Conservation (phyloP, 441 rosid genomes). For the Mallotus repandus region DNA sequence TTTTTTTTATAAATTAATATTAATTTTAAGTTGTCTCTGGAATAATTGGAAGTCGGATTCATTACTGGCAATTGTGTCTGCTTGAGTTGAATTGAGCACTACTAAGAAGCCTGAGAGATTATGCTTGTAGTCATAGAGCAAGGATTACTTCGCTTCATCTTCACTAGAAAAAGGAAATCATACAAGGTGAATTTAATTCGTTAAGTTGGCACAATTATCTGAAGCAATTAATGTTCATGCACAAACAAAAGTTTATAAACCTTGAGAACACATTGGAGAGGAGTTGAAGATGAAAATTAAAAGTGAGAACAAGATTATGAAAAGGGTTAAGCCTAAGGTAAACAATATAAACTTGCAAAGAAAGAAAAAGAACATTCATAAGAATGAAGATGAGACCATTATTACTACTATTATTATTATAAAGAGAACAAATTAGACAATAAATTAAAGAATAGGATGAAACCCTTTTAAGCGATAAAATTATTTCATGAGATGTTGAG, state of each 20-base stretch:
- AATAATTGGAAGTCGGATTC: not conserved
- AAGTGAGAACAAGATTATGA: constrained; percentile 34
- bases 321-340: constrained; percentile 53
- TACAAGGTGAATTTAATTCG: not conserved
- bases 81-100: constrained; percentile 60
- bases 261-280: constrained; percentile 53
- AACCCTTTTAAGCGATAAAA: constrained; percentile 10
- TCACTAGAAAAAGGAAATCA: constrained; percentile 31
- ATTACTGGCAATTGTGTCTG: constrained; percentile 51
- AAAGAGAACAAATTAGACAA: too few species aligned
- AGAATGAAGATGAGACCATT: not conserved
- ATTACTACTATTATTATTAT: not conserved
- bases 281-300: constrained; percentile 47
- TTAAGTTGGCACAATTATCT: not conserved
- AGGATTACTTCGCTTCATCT: constrained; percentile 50
- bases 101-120: constrained; percentile 71
- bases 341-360: constrained; percentile 58
- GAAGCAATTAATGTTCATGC: too few species aligned
- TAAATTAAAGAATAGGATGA: not conserved
- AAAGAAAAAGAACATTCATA: too few species aligned
- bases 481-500: constrained; percentile 31
- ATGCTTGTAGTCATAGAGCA: constrained; percentile 61
- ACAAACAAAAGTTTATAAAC: constrained; percentile 21
- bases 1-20: too few species aligned
- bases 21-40: too few species aligned